Evolutionary conservation across 2,329 filamentous ascomycete genomes (phyloP).

Genomic region (Diaporthe citri): DNA sequence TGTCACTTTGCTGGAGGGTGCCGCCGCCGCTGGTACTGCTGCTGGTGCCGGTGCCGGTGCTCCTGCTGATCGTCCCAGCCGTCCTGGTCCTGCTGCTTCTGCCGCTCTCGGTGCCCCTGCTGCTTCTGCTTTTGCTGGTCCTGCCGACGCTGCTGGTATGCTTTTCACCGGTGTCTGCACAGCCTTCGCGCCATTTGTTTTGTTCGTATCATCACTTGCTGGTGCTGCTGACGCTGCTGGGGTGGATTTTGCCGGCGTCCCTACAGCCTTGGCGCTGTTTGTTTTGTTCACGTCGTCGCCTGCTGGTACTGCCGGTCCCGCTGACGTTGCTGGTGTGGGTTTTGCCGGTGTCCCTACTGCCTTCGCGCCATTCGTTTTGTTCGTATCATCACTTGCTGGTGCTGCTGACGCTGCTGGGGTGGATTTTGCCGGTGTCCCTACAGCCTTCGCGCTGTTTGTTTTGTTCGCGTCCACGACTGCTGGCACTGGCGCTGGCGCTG

Average conservation of each 20-base stretch:
- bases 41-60: neutral
- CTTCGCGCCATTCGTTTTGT: neutral
- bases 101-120: neutral
- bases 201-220: neutral
- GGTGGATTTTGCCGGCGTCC: too few species aligned
- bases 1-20: slow-evolving; percentile 1
- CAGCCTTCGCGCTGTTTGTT: neutral
- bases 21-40: too few species aligned
- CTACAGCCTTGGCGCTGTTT: too few species aligned
- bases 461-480: neutral
- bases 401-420: neutral
- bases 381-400: neutral
- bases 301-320: too few species aligned
- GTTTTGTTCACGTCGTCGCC: too few species aligned
- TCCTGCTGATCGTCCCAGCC: neutral
- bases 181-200: neutral
- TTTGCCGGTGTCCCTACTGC: neutral
- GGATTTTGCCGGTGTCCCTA: too few species aligned
- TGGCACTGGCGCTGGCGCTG: neutral
- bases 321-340: neutral
- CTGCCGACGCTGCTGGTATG: neutral
- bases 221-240: neutral
- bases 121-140: neutral
- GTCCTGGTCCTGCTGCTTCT: neutral
- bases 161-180: neutral